Evolutionary conservation across 2,329 filamentous ascomycete species (phyloP).

Genomic region (Fusarium irregulare): DNA sequence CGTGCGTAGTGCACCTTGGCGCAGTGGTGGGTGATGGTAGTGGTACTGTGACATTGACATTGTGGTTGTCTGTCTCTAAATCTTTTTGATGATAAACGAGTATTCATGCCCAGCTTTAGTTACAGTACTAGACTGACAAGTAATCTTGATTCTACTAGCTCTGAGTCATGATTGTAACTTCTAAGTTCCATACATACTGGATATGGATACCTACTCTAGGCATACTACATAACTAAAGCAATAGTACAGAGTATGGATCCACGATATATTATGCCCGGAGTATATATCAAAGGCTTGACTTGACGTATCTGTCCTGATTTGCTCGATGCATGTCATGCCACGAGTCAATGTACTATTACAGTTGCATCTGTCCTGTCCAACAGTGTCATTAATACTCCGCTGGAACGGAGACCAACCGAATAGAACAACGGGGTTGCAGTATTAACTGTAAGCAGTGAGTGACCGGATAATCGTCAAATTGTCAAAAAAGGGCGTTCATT

Average conservation of each 20-base stretch:
- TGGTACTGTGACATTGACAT: neutral
- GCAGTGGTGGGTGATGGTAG: neutral
- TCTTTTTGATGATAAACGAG: constrained; percentile 15
- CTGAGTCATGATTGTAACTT: neutral
- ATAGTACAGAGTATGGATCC: neutral
- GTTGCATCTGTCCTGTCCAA: neutral
- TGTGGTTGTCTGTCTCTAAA: neutral
- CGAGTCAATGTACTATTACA: constrained; percentile 5
- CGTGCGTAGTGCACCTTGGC: constrained; percentile 11
- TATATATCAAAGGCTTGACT: neutral
- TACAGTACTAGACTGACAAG: neutral
- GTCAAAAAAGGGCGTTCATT: constrained; percentile 29
- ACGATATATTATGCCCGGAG: neutral
- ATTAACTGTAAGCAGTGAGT: constrained; percentile 7
- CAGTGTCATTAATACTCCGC: constrained; percentile 10
- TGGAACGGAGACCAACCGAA: neutral
- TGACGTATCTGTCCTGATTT: neutral
- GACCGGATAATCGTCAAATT: constrained; percentile 29
- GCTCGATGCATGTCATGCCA: constrained; percentile 18
- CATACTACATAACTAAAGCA: neutral
- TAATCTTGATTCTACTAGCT: neutral
- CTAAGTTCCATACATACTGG: neutral
- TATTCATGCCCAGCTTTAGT: neutral
- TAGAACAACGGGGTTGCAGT: constrained; percentile 7
- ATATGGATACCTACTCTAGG: neutral